Evolutionary conservation across 2,329 filamentous ascomycete species (phyloP).

Genomic region (Plectosphaerella cucumerina): DNA sequence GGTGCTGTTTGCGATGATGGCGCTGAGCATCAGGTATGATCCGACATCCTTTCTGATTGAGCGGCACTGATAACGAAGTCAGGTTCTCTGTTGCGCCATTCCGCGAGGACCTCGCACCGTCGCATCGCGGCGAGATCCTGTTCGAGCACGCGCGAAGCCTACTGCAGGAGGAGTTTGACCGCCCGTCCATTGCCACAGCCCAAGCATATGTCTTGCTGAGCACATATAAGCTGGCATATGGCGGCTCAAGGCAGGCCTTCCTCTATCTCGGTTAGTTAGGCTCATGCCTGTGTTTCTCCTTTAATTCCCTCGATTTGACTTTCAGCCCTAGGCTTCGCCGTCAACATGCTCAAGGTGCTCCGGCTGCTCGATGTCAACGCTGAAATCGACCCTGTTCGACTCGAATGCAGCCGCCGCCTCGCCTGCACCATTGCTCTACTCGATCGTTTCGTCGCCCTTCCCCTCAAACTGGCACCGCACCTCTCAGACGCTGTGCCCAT

Average conservation of each 20-base stretch:
- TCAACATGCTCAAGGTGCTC: slow-evolving; percentile 1
- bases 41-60: too few species aligned
- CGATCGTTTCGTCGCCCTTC: neutral
- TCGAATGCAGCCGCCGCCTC: neutral
- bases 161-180: neutral
- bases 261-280: neutral
- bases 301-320: neutral
- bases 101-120: neutral
- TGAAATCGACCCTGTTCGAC: neutral
- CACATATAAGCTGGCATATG: neutral
- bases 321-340: neutral
- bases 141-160: neutral
- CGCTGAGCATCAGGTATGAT: neutral
- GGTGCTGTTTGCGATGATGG: slow-evolving; percentile 1
- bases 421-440: neutral
- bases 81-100: neutral
- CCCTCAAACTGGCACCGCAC: neutral
- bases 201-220: neutral
- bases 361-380: neutral
- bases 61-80: too few species aligned
- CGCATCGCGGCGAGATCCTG: neutral
- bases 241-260: neutral
- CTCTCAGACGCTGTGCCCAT: neutral
- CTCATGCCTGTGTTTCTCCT: neutral
- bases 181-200: neutral